Percentiles rank a stretch among this genome's conserved stretches.
phyloP scores from a whole-genome alignment of 2,329 filamentous ascomycete species.

The Eurotiales sp. region DNA sequence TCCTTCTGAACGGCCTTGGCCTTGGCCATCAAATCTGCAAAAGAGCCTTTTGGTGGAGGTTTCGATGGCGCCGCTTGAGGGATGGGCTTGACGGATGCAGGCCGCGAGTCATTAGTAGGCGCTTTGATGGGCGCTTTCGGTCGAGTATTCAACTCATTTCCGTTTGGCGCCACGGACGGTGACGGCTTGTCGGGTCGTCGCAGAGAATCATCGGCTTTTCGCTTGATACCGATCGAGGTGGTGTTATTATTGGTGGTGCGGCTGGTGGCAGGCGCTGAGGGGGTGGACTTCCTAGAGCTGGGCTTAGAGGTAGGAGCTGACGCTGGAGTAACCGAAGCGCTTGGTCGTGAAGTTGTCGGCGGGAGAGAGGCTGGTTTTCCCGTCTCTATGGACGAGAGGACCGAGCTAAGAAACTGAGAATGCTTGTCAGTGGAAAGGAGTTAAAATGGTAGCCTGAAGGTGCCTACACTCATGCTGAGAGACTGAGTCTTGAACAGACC shows the following conservation, averaged over 20 bases:
- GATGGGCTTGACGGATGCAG: constrained; percentile 17
- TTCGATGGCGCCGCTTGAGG: constrained; percentile 28
- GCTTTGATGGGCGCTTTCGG: constrained; percentile 19
- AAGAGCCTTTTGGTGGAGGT: constrained; percentile 55
- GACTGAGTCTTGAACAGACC: not conserved
- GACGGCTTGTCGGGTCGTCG: constrained; percentile 25
- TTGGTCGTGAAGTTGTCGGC: constrained; percentile 20
- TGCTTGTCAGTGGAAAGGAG: constrained; percentile 20
- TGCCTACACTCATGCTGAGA: constrained; percentile 38
- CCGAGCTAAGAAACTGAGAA: constrained; percentile 48
- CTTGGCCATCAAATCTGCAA: constrained; percentile 56
- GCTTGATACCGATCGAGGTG: constrained; percentile 30
- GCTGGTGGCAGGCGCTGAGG: constrained; percentile 18
- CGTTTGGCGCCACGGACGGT: constrained; percentile 18
- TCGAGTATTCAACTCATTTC: constrained; percentile 20
- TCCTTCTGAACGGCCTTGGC: constrained; percentile 54
- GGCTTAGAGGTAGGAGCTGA: constrained; percentile 23
- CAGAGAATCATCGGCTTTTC: constrained; percentile 42
- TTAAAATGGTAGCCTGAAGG: not conserved
- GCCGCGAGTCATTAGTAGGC: constrained; percentile 17
- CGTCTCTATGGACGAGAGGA: constrained; percentile 49
- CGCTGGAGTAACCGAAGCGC: constrained; percentile 22
- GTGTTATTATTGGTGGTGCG: constrained; percentile 5
- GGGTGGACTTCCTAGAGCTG: constrained; percentile 16
- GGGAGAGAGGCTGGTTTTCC: constrained; percentile 32